Evolutionary conservation across 495 filamentous ascomycete species (phyloP), one percentile per base, ranked within the genome.

Genomic region (Aspergillus funiculosus): DNA sequence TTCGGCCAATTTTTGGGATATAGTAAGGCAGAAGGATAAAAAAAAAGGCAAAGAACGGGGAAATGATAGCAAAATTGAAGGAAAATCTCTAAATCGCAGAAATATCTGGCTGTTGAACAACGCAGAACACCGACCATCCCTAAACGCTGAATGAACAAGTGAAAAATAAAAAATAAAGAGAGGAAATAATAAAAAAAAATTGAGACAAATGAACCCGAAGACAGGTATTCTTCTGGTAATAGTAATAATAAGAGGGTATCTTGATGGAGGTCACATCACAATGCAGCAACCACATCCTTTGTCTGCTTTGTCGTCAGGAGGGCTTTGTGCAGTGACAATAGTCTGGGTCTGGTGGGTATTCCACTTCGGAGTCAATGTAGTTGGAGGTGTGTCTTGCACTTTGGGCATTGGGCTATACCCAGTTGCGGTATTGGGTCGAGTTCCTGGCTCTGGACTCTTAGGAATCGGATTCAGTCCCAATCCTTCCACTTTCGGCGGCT

Each of bases 391-490:
- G n/a, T 64, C 63, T 32, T 69, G 68, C 54, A 66, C 64, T 66
- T 60, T 77, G 27, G 75, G 80, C 58, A 84, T 68, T 50, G 72
- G 58, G 57, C 75, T 66, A 61, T 82, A 77, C 34, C 57, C 67
- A 8, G 63, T 66, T 43, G 61, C 59, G 18, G 66, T 68, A 26
- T 60, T 62, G 2, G 68, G 69, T 19, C 67, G 62, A 5, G 56
- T 49, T 28, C 44, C 51, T 7, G 61, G 56, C n/a, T 68, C 67
- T 5, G 59, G 57, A 30, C 59, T 66, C 54, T 56, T 64, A 24
- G 66, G 32, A 10, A 53, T 31, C 10, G 47, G 17, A n/a, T 44
- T 50, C 22, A 49, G 13, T 20, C 43, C 49, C 37, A 39, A 43
- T 5, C 39, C 41, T 36, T 34, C 40, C 17, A 18, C 25, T 47